Evolutionary conservation across 2,329 filamentous ascomycete genomes (phyloP).

Genomic region (Apiospora pterosperma): DNA sequence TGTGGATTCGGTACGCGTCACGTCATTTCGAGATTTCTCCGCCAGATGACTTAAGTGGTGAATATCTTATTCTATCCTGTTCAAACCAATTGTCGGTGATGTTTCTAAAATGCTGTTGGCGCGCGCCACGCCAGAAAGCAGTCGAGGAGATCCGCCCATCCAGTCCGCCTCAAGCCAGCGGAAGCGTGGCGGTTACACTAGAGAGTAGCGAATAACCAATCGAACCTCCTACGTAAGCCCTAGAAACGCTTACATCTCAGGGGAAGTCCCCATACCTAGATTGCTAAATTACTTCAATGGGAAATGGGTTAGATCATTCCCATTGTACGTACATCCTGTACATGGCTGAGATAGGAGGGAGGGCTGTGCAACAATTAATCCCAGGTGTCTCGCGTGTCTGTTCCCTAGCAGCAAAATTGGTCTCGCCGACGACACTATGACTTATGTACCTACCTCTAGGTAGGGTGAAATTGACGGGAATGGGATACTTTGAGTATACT

Average conservation of each 20-base stretch:
- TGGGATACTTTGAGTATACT: too few relatives aligned
- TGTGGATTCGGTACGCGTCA: slow-evolving; percentile 2
- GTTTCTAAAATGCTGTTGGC: neutral
- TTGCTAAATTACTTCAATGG: neutral
- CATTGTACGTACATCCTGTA: too few relatives aligned
- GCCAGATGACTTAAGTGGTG: neutral
- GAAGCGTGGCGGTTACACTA: neutral
- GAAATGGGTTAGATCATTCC: neutral
- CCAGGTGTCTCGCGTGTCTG: neutral
- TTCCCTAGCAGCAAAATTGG: too few relatives aligned
- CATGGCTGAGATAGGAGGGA: neutral
- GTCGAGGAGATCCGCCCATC: neutral
- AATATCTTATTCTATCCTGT: neutral
- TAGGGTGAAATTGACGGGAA: neutral
- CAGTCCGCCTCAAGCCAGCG: neutral
- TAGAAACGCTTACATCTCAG: neutral
- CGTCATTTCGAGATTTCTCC: neutral
- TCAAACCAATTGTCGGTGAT: neutral
- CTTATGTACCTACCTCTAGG: neutral
- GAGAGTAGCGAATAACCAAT: neutral
- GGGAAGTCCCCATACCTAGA: neutral
- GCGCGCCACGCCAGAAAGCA: neutral
- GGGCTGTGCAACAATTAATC: neutral
- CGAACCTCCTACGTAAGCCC: neutral
- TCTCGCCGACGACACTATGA: neutral